Conservation (phyloP, 805 yeast genomes). For the Candida taoyuanica region DNA sequence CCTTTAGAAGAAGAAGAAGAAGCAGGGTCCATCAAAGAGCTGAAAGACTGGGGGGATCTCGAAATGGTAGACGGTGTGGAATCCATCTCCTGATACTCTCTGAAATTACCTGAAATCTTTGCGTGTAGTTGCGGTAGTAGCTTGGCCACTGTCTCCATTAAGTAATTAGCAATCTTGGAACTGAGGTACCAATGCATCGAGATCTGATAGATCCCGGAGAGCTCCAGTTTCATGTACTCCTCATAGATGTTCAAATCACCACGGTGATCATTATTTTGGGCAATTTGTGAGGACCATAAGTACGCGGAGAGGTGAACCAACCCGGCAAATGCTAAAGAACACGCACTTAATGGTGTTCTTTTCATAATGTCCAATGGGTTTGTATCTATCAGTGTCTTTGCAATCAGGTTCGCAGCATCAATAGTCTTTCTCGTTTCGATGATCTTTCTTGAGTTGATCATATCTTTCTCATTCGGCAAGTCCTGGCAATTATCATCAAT, state of each 20-base stretch:
- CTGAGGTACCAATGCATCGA: constrained; percentile 50
- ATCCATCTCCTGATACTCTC: constrained; percentile 12
- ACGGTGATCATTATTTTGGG: constrained; percentile 16
- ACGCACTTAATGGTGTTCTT: constrained; percentile 49
- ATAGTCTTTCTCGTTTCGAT: constrained; percentile 51
- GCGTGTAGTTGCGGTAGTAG: constrained; percentile 39
- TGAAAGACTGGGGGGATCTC: constrained; percentile 10
- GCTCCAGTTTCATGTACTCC: constrained; percentile 45
- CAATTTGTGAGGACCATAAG: constrained; percentile 45
- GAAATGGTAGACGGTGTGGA: constrained; percentile 2
- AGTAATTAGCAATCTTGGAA: constrained; percentile 41
- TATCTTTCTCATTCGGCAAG: constrained; percentile 27
- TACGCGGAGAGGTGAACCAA: constrained; percentile 49
- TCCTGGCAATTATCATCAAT: constrained; percentile 29
- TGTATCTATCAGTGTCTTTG: constrained; percentile 43
- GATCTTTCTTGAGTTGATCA: constrained; percentile 40
- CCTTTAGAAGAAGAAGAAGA: not conserved
- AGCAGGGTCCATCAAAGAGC: not conserved
- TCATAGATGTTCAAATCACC: constrained; percentile 40
- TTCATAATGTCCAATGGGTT: constrained; percentile 38
- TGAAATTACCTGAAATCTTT: constrained; percentile 32
- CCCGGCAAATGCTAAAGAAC: constrained; percentile 49
- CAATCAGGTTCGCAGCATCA: constrained; percentile 48
- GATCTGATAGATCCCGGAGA: constrained; percentile 45
- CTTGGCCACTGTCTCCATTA: constrained; percentile 40